Base-by-base conservation (phyloP, 768 basidiomycete genomes). In the Mycena haematopus region DNA sequence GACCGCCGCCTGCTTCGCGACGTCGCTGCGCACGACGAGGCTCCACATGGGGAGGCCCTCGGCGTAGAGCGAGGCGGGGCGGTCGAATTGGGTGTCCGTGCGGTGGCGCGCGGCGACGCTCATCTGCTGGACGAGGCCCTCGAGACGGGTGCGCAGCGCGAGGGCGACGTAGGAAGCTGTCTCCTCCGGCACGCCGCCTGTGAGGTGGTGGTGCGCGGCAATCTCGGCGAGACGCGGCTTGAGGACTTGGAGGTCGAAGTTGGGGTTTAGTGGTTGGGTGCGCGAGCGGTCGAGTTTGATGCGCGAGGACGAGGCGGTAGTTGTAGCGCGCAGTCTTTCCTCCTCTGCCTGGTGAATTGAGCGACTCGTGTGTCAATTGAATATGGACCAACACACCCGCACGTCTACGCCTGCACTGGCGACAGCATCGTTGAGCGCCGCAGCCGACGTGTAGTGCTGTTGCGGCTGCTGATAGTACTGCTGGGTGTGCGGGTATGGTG, bases 381-480 rank as follows among this genome's bases (percentile, higher is more conserved):
- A 22, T 14, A 17, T 36, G 24, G 35, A n/a, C 67, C 70, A 62
- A 73, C 81, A 65, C 66, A 92, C 92, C 71, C 89, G 77, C 21
- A 94, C 76, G 75, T 94, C 92, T 8, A 93, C 91, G 14, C 92
- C 92, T 11, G 92, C 91, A 70, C 90, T 92, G 9, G 90, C 91
- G 3, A 93, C 77, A 4, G 91, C 92, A 67, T 94, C 92, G 56
- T 92, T 93, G 46, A 93, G 69, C 7, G 88, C 90, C 7, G 91
- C 84, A 68, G 53, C 40, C 21, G 44, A 3, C 19, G 53, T 38
- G 45, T 52, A 45, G 17, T 62, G 56, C 38, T 61, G 60, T 44
- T 54, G 53, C 7, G 25, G 24, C 27, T 55, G 53, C 47, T 59
- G 57, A 45, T 50, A 53, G 22, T 62, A 55, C 29, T 62, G 45